Base-by-base conservation (phyloP, 805 yeast genomes). In the Blastobotrys attinorum region DNA sequence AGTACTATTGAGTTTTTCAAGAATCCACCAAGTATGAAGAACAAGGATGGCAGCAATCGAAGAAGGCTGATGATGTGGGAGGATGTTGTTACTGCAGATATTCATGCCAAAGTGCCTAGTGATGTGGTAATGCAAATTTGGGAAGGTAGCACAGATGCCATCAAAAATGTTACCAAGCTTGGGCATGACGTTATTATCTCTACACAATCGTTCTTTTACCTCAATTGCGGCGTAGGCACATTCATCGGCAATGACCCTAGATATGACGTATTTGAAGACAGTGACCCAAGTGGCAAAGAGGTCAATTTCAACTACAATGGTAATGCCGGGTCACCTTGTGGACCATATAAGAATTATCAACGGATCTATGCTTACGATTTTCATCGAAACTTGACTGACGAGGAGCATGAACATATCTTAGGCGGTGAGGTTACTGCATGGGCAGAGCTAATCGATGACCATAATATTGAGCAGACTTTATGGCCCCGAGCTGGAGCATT, bases 271-370 rank as follows among this genome's bases (percentile, higher is more conserved):
- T 42, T 53, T 15, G 66, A 46, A 13, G 49, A 44, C 25, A 6
- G 57, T 37, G 46, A 44, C 15, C 50, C 52, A 6, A 50, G 40
- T 3, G 46, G 51, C 4, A 40, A 22, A 11, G 18, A 8, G 33
- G 50, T 47, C 5, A 58, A 46, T 11, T 63, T 60, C 54, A 65
- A 65, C 50, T 47, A 54, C 16, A 62, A 62, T 4, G 57, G 58
- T 2, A 29, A 37, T 32, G 69, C 65, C 20, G 70, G 71, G 4
- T 59, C 66, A 2, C 66, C 68, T 67, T 67, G 72, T 50, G 65
- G 58, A 22, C 72, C 73, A 4, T 69, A 69, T 56, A 69, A 67
- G 50, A 63, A 66, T 1, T 69, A 69, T 69, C 72, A 68, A 48
- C 48, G 67, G 38, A 65, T 69, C 36, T 68, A 67, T 48, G 53